These are phyloP conservation scores for Neopestalotiopsis clavispora DNA, from an alignment of 2,329 filamentous ascomycete genomes.

Conservation along the genomic window DNA sequence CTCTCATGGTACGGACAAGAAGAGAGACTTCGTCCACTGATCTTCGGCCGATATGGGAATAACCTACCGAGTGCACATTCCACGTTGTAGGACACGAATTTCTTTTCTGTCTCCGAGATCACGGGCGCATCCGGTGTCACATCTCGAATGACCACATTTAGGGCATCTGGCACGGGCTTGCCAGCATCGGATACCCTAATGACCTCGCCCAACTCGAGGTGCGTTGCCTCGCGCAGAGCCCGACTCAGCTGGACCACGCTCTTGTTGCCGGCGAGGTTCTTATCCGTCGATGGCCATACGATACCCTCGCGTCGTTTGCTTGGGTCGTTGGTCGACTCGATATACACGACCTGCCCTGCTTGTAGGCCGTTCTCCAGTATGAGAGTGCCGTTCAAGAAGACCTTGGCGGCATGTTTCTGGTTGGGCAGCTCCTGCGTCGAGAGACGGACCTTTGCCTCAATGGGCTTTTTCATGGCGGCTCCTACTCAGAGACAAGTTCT, in stretches of 20 bases:
- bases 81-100: conserved; percentile 34
- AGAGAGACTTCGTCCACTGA: neutral
- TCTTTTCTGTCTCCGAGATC: conserved; percentile 33
- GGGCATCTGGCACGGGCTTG: conserved; percentile 56
- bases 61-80: conserved; percentile 33
- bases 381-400: conserved; percentile 35
- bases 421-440: conserved; percentile 37
- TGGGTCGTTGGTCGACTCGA: conserved; percentile 36
- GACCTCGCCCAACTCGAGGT: conserved; percentile 73
- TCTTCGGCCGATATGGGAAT: neutral
- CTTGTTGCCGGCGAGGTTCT: conserved; percentile 62
- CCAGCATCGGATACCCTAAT: conserved; percentile 63
- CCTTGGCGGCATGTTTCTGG: conserved; percentile 38
- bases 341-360: conserved; percentile 39
- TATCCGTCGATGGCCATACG: conserved; percentile 55
- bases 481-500: neutral
- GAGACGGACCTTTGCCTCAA: conserved; percentile 33
- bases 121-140: conserved; percentile 46
- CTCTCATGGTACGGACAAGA: neutral
- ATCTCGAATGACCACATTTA: conserved; percentile 65
- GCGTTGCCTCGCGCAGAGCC: conserved; percentile 72
- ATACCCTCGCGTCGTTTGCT: conserved; percentile 48
- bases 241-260: conserved; percentile 76
- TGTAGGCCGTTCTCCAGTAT: conserved; percentile 35
- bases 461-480: conserved; percentile 19